These are phyloP conservation scores for Dendrobium nobile DNA, from an alignment of 106 monocot species.

Conservation along the genomic window DNA sequence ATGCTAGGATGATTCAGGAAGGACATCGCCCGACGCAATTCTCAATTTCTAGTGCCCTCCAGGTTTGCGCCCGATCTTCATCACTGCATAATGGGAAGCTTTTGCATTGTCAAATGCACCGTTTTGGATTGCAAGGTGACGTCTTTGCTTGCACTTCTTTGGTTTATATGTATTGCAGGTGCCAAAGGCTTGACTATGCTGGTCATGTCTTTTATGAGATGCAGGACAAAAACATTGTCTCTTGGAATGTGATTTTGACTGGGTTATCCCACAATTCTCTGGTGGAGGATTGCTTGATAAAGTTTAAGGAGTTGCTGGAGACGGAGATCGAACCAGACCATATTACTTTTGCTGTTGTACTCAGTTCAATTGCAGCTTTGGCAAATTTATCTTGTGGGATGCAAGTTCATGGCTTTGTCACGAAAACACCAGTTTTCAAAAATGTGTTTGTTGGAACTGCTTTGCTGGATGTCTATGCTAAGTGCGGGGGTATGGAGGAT, in stretches of 20 bases:
- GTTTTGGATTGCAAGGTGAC: not conserved
- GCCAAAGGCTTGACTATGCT: constrained; percentile 4
- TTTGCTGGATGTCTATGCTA: not conserved
- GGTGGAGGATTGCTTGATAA: not conserved
- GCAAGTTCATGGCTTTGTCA: not conserved
- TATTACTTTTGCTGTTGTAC: not conserved
- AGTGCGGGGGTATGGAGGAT: not conserved
- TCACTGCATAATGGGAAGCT: constrained; percentile 3
- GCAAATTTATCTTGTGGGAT: not conserved
- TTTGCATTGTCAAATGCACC: not conserved
- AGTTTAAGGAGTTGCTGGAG: not conserved
- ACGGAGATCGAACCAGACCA: not conserved
- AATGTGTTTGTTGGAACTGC: not conserved
- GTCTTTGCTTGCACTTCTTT: constrained; percentile 5
- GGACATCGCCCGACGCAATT: not conserved
- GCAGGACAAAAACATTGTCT: constrained; percentile 1
- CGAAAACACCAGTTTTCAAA: not conserved
- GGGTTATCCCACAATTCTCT: not conserved
- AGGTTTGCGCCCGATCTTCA: not conserved
- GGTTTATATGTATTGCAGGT: constrained; percentile 2
- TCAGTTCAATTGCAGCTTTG: not conserved
- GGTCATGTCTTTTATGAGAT: not conserved
- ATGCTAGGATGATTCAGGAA: not conserved
- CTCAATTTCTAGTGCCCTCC: not conserved
- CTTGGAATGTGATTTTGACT: not conserved